Evolutionary conservation across 805 yeast species (phyloP).

Genomic region (Saccharomycopsis schoenii): DNA sequence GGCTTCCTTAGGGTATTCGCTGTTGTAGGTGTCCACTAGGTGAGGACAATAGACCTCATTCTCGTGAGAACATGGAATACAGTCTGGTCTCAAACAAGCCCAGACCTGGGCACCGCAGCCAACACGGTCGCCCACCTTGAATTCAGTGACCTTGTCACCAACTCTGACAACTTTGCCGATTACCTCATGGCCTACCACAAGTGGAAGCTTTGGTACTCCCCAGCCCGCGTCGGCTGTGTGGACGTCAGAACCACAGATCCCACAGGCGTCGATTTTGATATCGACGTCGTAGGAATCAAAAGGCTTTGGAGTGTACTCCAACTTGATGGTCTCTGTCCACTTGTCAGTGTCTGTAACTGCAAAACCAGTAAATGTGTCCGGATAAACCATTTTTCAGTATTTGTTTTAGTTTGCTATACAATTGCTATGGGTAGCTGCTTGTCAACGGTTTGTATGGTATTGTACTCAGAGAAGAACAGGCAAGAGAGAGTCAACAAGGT

Average conservation of each 20-base stretch:
- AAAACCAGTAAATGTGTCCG: constrained; percentile 31
- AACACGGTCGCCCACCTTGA: constrained; percentile 35
- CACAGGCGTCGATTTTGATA: constrained; percentile 50
- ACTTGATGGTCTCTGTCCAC: constrained; percentile 27
- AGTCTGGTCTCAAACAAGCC: constrained; percentile 25
- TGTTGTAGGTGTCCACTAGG: constrained; percentile 29
- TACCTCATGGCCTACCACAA: constrained; percentile 27
- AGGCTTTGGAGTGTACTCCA: constrained; percentile 29
- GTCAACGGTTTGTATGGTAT: too few relatives aligned
- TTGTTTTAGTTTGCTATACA: background rate
- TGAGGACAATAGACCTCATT: constrained; percentile 34
- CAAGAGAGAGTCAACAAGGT: too few relatives aligned
- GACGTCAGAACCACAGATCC: constrained; percentile 56
- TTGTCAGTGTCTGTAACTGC: constrained; percentile 29
- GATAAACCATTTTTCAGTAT: constrained; percentile 23
- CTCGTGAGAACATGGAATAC: constrained; percentile 28
- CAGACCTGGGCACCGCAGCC: constrained; percentile 37
- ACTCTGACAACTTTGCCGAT: constrained; percentile 24
- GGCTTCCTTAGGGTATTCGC: constrained; percentile 21
- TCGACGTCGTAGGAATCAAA: constrained; percentile 37
- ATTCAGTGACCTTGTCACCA: constrained; percentile 27
- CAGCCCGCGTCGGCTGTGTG: constrained; percentile 17
- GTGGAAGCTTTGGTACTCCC: constrained; percentile 25
- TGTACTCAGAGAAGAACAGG: too few relatives aligned
- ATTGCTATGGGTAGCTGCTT: too few relatives aligned